Base-by-base conservation (phyloP, 768 basidiomycete genomes). In the Clathrus columnatus region DNA sequence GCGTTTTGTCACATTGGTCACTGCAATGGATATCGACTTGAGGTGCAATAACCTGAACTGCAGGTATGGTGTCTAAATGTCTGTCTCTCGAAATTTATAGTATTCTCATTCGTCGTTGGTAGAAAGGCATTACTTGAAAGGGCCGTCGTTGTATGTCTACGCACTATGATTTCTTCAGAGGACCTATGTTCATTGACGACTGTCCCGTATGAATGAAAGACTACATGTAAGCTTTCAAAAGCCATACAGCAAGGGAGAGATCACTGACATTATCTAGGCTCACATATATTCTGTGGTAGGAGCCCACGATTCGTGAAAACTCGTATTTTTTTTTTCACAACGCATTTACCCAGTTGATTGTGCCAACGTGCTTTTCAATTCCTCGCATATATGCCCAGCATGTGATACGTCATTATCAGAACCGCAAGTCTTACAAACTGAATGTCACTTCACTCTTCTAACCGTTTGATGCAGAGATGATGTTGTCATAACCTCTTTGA, bases 251-350 rank as follows among this genome's bases (percentile, higher is more conserved):
- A 29, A 29, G 36, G 26, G 8, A 10, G 18, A 29, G 18, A 47
- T 41, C 8, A 59, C 30, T 24, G 21, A 50, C 59, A 23, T 47
- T 17, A 57, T 14, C 57, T 54, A 89, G 88, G 88, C 70, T 89
- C 88, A 54, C 88, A 90, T 73, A 89, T 91, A 68, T 91, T 91
- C 65, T 91, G 88, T 65, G 75, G 88, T 85, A 68, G 63, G 66
- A 44, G 51, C 4, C 2, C n/a, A 36, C 10, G 18, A 43, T 10
- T 14, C 20, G 30, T 48, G 32, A 23, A 24, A 7, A 24, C 21
- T 36, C 43, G 18, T 6, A 16, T 28, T 41, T 48, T 36, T 42
- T 30, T 32, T 30, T 45, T 8, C 60, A 18, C 42, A 26, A 29
- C 32, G 20, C 29, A 26, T 23, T 51, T 42, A 43, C 49, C 21